Evolutionary conservation across 2,329 filamentous ascomycete genomes (phyloP).

Genomic region (Colletotrichum kahawae): DNA sequence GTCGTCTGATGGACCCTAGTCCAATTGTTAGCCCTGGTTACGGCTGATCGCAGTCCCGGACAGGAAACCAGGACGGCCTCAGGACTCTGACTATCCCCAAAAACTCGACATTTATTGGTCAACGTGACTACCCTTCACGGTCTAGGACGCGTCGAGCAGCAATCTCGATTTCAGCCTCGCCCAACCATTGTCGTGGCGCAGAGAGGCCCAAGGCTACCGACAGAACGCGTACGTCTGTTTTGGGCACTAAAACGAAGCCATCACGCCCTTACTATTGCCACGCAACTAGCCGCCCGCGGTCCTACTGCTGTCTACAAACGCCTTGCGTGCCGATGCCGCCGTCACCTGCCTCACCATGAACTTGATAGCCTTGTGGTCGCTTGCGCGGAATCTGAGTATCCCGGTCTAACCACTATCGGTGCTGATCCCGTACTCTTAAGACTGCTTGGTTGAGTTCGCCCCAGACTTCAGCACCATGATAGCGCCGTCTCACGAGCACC

Average conservation of each 20-base stretch:
- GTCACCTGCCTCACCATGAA: not conserved
- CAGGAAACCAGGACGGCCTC: not conserved
- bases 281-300: not conserved
- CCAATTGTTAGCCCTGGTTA: not conserved
- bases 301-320: not conserved
- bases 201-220: not conserved
- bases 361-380: not conserved
- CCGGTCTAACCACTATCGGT: not conserved
- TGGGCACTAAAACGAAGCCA: not conserved
- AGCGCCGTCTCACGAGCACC: not conserved
- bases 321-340: not conserved
- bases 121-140: not conserved
- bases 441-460: not conserved
- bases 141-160: not conserved
- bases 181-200: not conserved
- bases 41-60: not conserved
- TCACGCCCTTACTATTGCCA: not conserved
- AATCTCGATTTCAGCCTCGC: constrained; percentile 12
- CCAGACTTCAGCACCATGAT: not conserved
- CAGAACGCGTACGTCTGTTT: not conserved
- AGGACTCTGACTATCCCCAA: not conserved
- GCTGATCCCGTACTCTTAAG: not conserved
- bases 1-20: not conserved
- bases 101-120: not conserved
- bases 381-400: not conserved